Evolutionary conservation across 2,329 filamentous ascomycete species (phyloP), one percentile per base, ranked within the genome.

Genomic region (Trichoderma brevicompactum): DNA sequence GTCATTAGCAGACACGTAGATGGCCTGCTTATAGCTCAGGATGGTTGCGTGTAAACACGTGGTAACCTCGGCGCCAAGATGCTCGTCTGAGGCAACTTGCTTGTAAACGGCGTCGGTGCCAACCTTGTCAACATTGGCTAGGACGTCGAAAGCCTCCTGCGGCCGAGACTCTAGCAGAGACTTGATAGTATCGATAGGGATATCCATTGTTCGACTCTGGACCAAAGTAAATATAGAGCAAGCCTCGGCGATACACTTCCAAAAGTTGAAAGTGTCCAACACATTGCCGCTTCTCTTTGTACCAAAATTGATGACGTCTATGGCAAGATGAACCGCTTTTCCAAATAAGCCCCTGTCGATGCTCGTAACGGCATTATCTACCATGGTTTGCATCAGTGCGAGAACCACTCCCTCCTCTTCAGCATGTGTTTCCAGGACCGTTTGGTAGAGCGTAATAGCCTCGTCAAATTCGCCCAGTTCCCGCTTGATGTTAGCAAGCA

Each of bases 401-500:
- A 97, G 90, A 1, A 90, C 86, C 2, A 98, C 92, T 1, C 95
- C 95, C 72, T 94, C 91, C 74, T 99, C 95, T 19, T 83, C 80
- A 0, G 89, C 86, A 17, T 89, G 88, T 10, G 83, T 82, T 23
- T 82, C 78, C 54, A 96, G 83, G 7, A 98, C 92, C 10, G 85
- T 80, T 70, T 87, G 85, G 72, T 98, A 97, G 6, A 92, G 86
- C 32, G 80, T 76, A 66, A 96, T 91, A 0, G 95, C 92, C 63
- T 91, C 88, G 66, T 97, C 91, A 71, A 90, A 96, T 48, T 96
- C 89, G n/a, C 92, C 93, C 54, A 98, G 83, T 74, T 98, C 94
- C 62, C 94, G 88, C 76, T 93, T 92, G 63, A 99, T 92, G 72
- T 99, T 98, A 46, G 92, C 94, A 67, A 98, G 86, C 89, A 99